Conservation (phyloP, 768 basidiomycete species). For the Cystofilobasidium macerans region DNA sequence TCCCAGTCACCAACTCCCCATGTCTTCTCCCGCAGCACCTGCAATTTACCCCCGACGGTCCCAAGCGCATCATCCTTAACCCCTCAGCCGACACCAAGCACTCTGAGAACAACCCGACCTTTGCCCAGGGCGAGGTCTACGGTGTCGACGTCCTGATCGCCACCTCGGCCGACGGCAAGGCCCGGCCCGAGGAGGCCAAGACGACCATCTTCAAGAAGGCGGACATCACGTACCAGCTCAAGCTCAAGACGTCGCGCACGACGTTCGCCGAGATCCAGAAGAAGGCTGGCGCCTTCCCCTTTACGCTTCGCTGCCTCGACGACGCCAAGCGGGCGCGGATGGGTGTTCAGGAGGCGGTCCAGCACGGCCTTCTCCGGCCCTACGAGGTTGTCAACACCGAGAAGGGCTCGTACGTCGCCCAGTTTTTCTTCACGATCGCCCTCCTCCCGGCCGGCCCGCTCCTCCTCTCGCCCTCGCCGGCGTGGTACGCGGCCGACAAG, state of each 20-base stretch:
- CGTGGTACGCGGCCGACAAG: constrained; percentile 88
- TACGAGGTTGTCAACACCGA: constrained; percentile 66
- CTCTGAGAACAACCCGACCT: constrained; percentile 53
- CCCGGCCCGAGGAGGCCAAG: constrained; percentile 74
- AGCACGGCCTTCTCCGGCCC: constrained; percentile 83
- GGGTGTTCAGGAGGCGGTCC: constrained; percentile 90
- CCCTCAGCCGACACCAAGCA: constrained; percentile 50
- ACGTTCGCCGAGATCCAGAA: constrained; percentile 95
- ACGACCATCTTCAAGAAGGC: constrained; percentile 78
- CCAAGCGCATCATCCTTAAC: constrained; percentile 88
- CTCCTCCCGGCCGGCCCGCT: constrained; percentile 78
- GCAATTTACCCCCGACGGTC: constrained; percentile 90
- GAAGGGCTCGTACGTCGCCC: constrained; percentile 69
- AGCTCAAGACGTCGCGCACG: constrained; percentile 94
- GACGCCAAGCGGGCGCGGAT: constrained; percentile 93
- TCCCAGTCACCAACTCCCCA: neutral
- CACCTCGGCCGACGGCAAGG: constrained; percentile 44
- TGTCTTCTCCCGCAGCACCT: constrained; percentile 70
- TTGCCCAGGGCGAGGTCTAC: constrained; percentile 26
- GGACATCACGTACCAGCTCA: constrained; percentile 81
- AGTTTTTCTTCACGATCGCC: constrained; percentile 92
- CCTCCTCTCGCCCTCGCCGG: constrained; percentile 72
- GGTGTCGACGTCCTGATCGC: constrained; percentile 26
- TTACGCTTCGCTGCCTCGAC: constrained; percentile 85
- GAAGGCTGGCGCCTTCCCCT: constrained; percentile 96